These are phyloP conservation scores for Coriaria nepalensis DNA, from an alignment of 306 rosid genomes.

Conservation along the genomic window DNA sequence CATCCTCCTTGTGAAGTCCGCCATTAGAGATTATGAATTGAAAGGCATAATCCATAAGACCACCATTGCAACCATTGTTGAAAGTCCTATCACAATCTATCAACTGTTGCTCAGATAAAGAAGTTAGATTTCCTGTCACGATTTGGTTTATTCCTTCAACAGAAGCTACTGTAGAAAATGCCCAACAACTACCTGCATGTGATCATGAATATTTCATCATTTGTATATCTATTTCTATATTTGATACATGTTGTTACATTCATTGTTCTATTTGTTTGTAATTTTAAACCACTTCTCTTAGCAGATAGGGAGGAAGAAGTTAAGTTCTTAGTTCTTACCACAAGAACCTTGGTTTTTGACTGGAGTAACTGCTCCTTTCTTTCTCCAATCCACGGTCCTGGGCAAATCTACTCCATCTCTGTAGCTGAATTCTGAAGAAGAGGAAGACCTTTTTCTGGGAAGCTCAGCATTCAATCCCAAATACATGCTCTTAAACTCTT, in stretches of 20 bases:
- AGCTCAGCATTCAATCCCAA: slow-evolving; percentile 24
- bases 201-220: not conserved
- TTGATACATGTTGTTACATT: not conserved
- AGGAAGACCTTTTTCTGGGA: slow-evolving; percentile 8
- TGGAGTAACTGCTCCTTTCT: slow-evolving; percentile 38
- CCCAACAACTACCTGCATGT: slow-evolving; percentile 42
- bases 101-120: slow-evolving; percentile 39
- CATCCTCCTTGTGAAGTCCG: slow-evolving; percentile 36
- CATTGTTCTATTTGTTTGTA: not conserved
- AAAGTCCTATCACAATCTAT: slow-evolving; percentile 31
- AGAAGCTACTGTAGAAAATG: slow-evolving; percentile 39
- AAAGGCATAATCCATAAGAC: slow-evolving; percentile 36
- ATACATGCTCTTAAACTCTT: slow-evolving; percentile 36
- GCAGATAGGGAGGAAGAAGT: slow-evolving; percentile 4
- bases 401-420: slow-evolving; percentile 25
- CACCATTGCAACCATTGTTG: slow-evolving; percentile 38
- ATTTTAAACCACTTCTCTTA: too few relatives aligned
- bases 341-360: slow-evolving; percentile 43
- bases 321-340: slow-evolving; percentile 16
- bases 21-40: slow-evolving; percentile 22
- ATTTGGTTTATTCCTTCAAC: slow-evolving; percentile 41
- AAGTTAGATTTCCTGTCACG: slow-evolving; percentile 35
- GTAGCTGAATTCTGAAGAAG: slow-evolving; percentile 23
- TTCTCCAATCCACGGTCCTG: slow-evolving; percentile 41
- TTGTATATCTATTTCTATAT: not conserved